phyloP scores from a whole-genome alignment of 2,329 filamentous ascomycete species.

The Fusarium brevicatenulatum region DNA sequence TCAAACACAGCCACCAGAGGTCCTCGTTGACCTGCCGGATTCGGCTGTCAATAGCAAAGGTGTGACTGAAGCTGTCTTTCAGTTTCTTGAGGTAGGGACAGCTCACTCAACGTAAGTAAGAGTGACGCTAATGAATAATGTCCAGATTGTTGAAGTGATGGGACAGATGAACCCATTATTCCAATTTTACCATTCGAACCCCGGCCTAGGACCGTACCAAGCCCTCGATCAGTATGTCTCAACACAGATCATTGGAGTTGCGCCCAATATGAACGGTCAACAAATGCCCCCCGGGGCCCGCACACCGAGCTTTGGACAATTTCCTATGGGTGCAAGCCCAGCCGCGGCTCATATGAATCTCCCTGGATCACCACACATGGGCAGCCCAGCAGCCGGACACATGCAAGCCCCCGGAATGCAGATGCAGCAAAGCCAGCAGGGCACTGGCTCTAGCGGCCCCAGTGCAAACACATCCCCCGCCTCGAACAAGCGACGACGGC shows the following conservation, averaged over 20 bases:
- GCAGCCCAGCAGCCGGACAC: conserved; percentile 69
- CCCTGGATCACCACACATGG: conserved; percentile 69
- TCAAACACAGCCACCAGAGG: conserved; percentile 66
- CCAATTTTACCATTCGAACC: conserved; percentile 64
- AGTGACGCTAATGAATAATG: conserved; percentile 36
- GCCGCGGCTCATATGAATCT: conserved; percentile 68
- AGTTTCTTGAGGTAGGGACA: conserved; percentile 69
- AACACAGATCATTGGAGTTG: conserved; percentile 55
- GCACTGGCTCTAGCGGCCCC: conserved; percentile 71
- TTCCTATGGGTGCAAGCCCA: conserved; percentile 68
- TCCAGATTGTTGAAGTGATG: conserved; percentile 72
- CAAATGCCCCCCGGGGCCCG: conserved; percentile 60
- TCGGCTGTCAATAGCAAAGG: conserved; percentile 68
- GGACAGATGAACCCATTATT: conserved; percentile 74
- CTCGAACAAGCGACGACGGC: conserved; percentile 67
- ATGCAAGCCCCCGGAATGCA: conserved; percentile 75
- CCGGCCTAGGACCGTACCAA: conserved; percentile 64
- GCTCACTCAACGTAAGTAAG: conserved; percentile 32
- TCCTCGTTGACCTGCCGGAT: conserved; percentile 66
- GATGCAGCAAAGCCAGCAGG: conserved; percentile 74
- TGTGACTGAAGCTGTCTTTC: conserved; percentile 69
- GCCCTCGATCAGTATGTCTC: conserved; percentile 70
- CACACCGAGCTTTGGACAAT: conserved; percentile 66
- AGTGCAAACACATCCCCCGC: conserved; percentile 74
- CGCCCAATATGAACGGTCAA: conserved; percentile 60